Evolutionary conservation across 75 land plant genomes (phyloP).

Genomic region (Isoetes taiwanensis): DNA sequence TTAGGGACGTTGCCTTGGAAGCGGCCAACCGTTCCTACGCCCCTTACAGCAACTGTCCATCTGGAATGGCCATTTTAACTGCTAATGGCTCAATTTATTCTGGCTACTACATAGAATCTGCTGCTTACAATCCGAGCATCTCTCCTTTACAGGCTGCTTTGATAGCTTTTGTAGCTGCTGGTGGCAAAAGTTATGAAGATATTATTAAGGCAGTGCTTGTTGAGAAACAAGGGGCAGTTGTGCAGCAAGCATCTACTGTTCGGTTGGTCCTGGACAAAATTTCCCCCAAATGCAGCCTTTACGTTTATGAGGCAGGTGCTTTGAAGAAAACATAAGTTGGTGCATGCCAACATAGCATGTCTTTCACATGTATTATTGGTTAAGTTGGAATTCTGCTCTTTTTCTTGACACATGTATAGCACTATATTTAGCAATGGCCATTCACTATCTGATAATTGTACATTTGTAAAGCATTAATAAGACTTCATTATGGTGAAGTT

Average conservation of each 20-base stretch:
- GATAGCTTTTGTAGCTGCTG: constrained; percentile 53
- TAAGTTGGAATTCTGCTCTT: no score
- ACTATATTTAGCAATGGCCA: no score
- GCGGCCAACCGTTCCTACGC: constrained; percentile 83
- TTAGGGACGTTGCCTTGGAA: constrained; percentile 36
- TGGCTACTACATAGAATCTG: constrained; percentile 80
- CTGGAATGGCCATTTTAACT: constrained; percentile 64
- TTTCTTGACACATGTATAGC: no score
- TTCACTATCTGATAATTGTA: no score
- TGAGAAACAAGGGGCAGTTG: constrained; percentile 54
- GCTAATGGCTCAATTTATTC: constrained; percentile 37
- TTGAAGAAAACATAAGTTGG: no score
- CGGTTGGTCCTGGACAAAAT: constrained; percentile 43
- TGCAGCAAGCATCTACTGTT: constrained; percentile 53
- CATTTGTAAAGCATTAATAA: no score
- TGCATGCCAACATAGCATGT: no score
- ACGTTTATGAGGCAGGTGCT: constrained; percentile 15
- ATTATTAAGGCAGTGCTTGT: constrained; percentile 69
- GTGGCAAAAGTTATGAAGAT: constrained; percentile 47
- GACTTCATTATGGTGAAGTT: no score
- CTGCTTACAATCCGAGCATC: constrained; percentile 86
- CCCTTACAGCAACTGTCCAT: constrained; percentile 79
- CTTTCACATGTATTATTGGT: no score
- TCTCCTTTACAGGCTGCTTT: constrained; percentile 89
- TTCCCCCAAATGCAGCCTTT: constrained; percentile 41